These are phyloP conservation scores for Posidonia oceanica DNA, from an alignment of 116 monocot species.

Conservation along the genomic window DNA sequence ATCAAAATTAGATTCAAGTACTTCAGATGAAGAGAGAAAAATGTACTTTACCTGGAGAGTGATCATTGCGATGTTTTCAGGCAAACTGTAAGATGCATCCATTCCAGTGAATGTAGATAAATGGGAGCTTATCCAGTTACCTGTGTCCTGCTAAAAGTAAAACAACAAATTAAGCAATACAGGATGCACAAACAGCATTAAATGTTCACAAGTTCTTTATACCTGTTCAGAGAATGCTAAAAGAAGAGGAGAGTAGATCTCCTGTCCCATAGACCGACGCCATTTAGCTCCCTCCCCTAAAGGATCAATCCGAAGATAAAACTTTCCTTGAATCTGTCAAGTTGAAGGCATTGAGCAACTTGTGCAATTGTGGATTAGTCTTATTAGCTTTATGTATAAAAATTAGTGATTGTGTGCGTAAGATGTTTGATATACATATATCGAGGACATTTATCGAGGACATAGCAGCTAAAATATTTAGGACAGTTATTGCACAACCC, in stretches of 20 bases:
- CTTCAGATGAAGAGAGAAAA: too few species aligned
- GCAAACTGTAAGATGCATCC: constrained; percentile 80
- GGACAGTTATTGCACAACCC: too few species aligned
- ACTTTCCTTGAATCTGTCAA: constrained; percentile 74
- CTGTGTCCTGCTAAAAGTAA: constrained; percentile 53
- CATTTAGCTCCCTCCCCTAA: constrained; percentile 88
- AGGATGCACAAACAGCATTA: not conserved
- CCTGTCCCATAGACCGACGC: constrained; percentile 88
- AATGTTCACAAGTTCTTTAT: not conserved
- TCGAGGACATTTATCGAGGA: too few species aligned
- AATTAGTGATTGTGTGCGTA: too few species aligned
- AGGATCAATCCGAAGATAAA: constrained; percentile 74
- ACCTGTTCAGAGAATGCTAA: constrained; percentile 91
- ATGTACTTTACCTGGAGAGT: constrained; percentile 69
- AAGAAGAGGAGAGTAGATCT: constrained; percentile 94
- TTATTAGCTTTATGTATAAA: not conserved
- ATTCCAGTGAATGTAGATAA: constrained; percentile 61
- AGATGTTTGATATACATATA: too few species aligned
- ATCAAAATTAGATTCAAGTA: too few species aligned
- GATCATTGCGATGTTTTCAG: constrained; percentile 87
- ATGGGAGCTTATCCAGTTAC: constrained; percentile 56
- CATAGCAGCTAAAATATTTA: too few species aligned
- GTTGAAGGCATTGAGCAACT: too few species aligned
- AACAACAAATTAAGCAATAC: not conserved
- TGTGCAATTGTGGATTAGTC: not conserved